Evolutionary conservation across 1,284 basidiomycete species (phyloP).

Genomic region (Trichosporon sp.): DNA sequence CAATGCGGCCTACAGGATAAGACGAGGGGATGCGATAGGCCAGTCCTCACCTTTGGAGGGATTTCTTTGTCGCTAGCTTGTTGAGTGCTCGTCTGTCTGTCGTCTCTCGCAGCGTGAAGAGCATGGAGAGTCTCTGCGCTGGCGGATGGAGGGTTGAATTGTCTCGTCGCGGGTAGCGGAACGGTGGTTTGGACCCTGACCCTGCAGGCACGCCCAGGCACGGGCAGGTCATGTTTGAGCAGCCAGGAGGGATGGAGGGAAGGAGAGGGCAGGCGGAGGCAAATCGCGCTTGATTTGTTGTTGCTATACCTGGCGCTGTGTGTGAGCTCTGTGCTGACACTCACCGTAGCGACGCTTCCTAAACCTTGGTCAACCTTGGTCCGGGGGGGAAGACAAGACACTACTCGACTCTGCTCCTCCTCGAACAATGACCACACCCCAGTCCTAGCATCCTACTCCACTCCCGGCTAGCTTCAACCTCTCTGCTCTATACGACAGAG

Average conservation of each 20-base stretch:
- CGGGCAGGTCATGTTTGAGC: constrained; percentile 10
- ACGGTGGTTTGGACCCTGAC: constrained; percentile 5
- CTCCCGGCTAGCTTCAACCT: background rate
- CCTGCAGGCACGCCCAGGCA: background rate
- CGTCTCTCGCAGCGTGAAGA: too few relatives aligned
- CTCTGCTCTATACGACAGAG: background rate
- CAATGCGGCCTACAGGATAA: background rate
- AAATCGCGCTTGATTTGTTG: constrained; percentile 18
- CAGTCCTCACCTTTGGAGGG: too few relatives aligned
- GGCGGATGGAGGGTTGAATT: background rate
- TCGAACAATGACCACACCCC: too few relatives aligned
- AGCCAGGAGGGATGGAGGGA: too few relatives aligned
- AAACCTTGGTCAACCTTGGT: constrained; percentile 2
- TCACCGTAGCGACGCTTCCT: background rate
- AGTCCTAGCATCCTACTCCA: too few relatives aligned
- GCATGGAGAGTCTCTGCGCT: too few relatives aligned
- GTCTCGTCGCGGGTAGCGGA: constrained; percentile 19
- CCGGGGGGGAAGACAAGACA: too few relatives aligned
- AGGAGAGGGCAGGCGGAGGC: background rate
- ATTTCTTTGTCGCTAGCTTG: background rate
- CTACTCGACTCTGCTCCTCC: background rate
- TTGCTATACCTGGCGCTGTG: background rate
- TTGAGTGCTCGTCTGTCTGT: too few relatives aligned
- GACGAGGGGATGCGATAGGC: too few relatives aligned
- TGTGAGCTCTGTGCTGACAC: too few relatives aligned